Conservation (phyloP, 805 yeast genomes). For the Candida dajiaensis region DNA sequence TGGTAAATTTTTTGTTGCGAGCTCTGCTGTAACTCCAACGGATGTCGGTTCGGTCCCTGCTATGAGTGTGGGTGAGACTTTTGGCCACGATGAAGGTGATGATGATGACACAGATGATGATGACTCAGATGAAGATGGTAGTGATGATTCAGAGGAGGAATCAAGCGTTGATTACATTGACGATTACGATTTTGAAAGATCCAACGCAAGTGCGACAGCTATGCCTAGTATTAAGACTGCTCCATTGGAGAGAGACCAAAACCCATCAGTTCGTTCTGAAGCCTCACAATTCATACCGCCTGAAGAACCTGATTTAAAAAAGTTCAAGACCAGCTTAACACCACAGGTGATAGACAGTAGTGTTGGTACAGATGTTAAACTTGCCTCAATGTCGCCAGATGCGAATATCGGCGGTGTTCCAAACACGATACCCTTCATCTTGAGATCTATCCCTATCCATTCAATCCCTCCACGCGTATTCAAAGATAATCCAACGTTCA, state of each 20-base stretch:
- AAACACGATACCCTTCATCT: conserved; percentile 62
- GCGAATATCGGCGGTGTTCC: conserved; percentile 39
- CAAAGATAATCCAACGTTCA: conserved; percentile 29
- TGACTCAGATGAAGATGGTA: conserved; percentile 23
- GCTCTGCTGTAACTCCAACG: conserved; percentile 11
- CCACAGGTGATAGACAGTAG: background rate
- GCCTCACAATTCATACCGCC: background rate
- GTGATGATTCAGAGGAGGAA: conserved; percentile 3
- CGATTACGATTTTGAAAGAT: conserved; percentile 11
- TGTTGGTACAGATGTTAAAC: background rate
- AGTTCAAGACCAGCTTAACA: conserved; percentile 8
- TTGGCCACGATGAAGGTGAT: conserved; percentile 21
- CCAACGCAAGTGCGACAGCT: conserved; percentile 1
- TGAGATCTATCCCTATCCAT: conserved; percentile 56
- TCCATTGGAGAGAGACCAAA: background rate
- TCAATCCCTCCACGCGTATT: conserved; percentile 55
- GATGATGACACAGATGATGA: conserved; percentile 21
- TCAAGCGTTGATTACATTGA: conserved; percentile 21
- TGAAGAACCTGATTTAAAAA: conserved; percentile 16
- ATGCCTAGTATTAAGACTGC: background rate
- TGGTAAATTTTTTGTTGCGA: conserved; percentile 72
- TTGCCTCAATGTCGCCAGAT: conserved; percentile 6
- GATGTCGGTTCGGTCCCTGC: conserved; percentile 20
- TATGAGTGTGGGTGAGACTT: conserved; percentile 8
- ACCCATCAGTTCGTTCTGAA: background rate